phyloP scores from a whole-genome alignment of 2,329 filamentous ascomycete genomes.

The Tolypocladium capitatum region DNA sequence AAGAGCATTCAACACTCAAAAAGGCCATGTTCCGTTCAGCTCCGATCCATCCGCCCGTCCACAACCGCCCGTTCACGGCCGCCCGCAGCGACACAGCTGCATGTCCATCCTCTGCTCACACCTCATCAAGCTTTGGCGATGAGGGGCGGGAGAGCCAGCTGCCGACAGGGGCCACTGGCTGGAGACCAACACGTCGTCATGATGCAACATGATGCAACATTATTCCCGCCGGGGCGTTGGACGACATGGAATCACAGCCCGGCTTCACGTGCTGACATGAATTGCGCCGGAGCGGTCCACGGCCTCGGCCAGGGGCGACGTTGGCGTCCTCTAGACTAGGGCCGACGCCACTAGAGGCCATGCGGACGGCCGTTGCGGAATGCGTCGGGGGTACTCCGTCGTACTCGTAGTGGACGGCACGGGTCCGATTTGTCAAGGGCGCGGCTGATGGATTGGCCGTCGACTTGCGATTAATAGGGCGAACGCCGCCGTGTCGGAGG shows the following conservation, averaged over 20 bases:
- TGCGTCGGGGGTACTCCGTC: not conserved
- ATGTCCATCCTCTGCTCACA: not conserved
- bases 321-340: not conserved
- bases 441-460: not conserved
- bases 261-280: not conserved
- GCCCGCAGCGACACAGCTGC: not conserved
- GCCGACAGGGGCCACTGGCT: not conserved
- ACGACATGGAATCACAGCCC: not conserved
- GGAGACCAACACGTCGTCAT: conserved; percentile 1
- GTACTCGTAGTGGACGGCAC: not conserved
- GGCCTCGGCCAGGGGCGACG: not conserved
- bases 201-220: no score
- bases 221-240: not conserved
- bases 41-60: not conserved
- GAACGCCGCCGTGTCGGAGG: not conserved
- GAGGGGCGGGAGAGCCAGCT: not conserved
- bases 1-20: not conserved
- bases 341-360: not conserved
- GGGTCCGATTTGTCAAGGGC: not conserved
- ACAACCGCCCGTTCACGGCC: not conserved
- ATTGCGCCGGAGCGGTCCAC: not conserved
- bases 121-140: not conserved
- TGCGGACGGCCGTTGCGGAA: not conserved
- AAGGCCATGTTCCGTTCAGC: not conserved
- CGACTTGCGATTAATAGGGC: not conserved